phyloP scores from a whole-genome alignment of 306 rosid species.

The Glycine tomentella region DNA sequence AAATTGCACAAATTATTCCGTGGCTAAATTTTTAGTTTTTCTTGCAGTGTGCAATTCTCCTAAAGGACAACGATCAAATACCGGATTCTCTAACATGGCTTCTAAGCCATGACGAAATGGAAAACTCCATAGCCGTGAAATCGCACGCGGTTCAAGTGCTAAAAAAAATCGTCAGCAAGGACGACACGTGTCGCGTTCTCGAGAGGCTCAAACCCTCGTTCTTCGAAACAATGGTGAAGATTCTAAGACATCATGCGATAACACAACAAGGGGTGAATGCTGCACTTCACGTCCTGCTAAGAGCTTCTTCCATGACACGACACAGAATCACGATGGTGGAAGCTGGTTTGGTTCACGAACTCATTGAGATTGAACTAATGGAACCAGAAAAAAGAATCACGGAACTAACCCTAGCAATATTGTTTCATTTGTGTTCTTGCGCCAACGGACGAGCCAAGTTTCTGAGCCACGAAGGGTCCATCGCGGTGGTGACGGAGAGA shows the following conservation, averaged over 20 bases:
- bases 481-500: slow-evolving; percentile 57
- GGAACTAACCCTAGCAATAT: slow-evolving; percentile 56
- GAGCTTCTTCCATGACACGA: slow-evolving; percentile 48
- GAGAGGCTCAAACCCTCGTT: slow-evolving; percentile 54
- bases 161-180: slow-evolving; percentile 47
- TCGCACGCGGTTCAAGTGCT: slow-evolving; percentile 52
- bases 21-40: background rate
- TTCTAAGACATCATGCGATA: slow-evolving; percentile 38
- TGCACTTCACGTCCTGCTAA: slow-evolving; percentile 53
- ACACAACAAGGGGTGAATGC: slow-evolving; percentile 59
- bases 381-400: slow-evolving; percentile 51
- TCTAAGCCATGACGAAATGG: slow-evolving; percentile 13
- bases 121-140: slow-evolving; percentile 47
- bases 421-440: slow-evolving; percentile 63
- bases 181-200: slow-evolving; percentile 15
- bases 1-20: background rate
- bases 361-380: slow-evolving; percentile 58
- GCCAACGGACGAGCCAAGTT: slow-evolving; percentile 76
- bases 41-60: background rate
- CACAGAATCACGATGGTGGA: slow-evolving; percentile 60
- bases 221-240: slow-evolving; percentile 45
- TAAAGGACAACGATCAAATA: slow-evolving; percentile 45
- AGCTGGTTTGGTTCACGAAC: slow-evolving; percentile 54
- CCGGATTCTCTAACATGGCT: slow-evolving; percentile 61
- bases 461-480: slow-evolving; percentile 59